These are phyloP conservation scores for Aphanomyces invadans DNA, from an alignment of 352 stramenopile genomes.

Conservation along the genomic window DNA sequence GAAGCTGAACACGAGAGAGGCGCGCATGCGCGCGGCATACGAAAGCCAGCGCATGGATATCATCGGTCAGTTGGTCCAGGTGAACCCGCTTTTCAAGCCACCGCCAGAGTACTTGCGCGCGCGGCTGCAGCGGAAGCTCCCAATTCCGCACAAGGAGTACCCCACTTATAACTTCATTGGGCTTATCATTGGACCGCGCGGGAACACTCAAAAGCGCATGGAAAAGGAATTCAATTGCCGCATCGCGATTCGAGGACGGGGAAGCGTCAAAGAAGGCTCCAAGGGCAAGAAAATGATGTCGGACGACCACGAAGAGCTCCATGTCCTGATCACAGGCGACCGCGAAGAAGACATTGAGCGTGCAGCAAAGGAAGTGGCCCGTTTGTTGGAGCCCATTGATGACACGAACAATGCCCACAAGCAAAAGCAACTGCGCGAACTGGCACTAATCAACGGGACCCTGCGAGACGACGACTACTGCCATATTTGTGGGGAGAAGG, in stretches of 20 bases:
- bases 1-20: slow-evolving; percentile 94
- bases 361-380: slow-evolving; percentile 83
- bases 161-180: slow-evolving; percentile 99
- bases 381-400: slow-evolving; percentile 87
- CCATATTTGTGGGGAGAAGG: slow-evolving; percentile 96
- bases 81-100: slow-evolving; percentile 87
- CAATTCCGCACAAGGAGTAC: slow-evolving; percentile 96
- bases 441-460: slow-evolving; percentile 99
- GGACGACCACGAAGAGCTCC: slow-evolving; percentile 95
- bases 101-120: slow-evolving; percentile 84
- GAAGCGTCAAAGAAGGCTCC: slow-evolving; percentile 96
- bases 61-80: slow-evolving; percentile 93
- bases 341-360: slow-evolving; percentile 79
- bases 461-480: slow-evolving; percentile 97
- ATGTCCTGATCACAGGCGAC: slow-evolving; percentile 91
- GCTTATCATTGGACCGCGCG: slow-evolving; percentile 97
- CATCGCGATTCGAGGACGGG: slow-evolving; percentile 96
- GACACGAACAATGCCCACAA: slow-evolving; percentile 95
- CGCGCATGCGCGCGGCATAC: slow-evolving; percentile 88
- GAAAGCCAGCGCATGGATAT: slow-evolving; percentile 87
- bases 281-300: slow-evolving; percentile 87
- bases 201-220: slow-evolving; percentile 99
- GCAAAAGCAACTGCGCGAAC: slow-evolving; percentile 96
- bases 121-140: slow-evolving; percentile 94
- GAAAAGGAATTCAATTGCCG: slow-evolving; percentile 98